Percentiles rank a stretch among this genome's conserved stretches.
These are phyloP conservation scores for Lactarius sp. DNA, from an alignment of 768 basidiomycete species.

Conservation along the genomic window DNA sequence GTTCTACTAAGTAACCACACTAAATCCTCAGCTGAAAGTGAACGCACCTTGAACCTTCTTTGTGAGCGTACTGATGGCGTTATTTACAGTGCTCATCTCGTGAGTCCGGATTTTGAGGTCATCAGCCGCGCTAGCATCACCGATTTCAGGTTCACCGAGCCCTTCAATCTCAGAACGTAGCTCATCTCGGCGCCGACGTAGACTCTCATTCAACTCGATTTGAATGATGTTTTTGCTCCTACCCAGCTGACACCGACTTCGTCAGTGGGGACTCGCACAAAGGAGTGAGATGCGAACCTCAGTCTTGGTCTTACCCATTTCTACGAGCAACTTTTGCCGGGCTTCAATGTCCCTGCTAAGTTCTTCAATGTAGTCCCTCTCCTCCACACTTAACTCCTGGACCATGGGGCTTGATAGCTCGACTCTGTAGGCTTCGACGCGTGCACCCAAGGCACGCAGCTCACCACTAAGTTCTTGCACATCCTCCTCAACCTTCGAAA, in stretches of 20 bases:
- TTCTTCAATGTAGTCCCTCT: conserved; percentile 57
- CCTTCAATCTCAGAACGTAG: conserved; percentile 70
- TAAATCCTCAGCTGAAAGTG: neutral
- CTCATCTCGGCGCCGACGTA: conserved; percentile 76
- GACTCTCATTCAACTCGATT: conserved; percentile 88
- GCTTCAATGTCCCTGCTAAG: conserved; percentile 75
- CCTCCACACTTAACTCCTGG: conserved; percentile 66
- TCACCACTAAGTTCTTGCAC: conserved; percentile 72
- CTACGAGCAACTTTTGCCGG: conserved; percentile 63
- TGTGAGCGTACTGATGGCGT: conserved; percentile 58
- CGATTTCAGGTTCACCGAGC: conserved; percentile 56
- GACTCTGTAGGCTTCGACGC: conserved; percentile 55
- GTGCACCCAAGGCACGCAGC: conserved; percentile 53
- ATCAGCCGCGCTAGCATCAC: conserved; percentile 52
- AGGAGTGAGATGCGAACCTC: conserved; percentile 47
- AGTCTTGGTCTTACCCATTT: conserved; percentile 60
- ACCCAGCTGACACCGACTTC: conserved; percentile 48
- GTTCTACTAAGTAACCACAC: neutral
- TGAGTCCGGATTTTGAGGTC: conserved; percentile 63
- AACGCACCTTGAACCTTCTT: conserved; percentile 56
- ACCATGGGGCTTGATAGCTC: conserved; percentile 76
- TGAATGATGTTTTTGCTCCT: conserved; percentile 76
- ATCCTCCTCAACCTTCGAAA: conserved; percentile 59
- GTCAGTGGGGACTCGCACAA: conserved; percentile 1
- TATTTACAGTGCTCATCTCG: conserved; percentile 64